Percentiles rank a stretch among this genome's conserved stretches.
Conservation (phyloP, 805 yeast genomes). For the Dipodascus albidus region DNA sequence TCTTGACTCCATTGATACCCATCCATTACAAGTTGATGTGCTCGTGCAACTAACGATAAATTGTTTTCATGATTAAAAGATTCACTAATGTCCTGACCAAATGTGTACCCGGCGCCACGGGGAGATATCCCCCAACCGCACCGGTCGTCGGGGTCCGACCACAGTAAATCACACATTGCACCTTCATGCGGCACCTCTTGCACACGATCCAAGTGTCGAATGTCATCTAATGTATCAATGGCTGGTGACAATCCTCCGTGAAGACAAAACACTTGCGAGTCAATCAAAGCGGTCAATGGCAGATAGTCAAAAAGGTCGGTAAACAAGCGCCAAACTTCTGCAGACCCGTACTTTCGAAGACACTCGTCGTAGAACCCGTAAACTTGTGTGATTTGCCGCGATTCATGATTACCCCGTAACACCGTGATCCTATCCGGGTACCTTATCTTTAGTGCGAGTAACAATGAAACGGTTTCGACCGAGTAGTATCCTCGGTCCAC, state of each 20-base stretch:
- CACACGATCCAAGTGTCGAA: slow-evolving; percentile 77
- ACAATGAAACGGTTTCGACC: slow-evolving; percentile 80
- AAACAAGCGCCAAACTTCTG: slow-evolving; percentile 87
- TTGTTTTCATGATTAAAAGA: slow-evolving; percentile 89
- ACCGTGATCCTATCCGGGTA: slow-evolving; percentile 87
- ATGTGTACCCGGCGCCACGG: slow-evolving; percentile 97
- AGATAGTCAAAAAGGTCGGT: slow-evolving; percentile 87
- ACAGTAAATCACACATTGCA: slow-evolving; percentile 90
- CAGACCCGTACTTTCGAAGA: slow-evolving; percentile 82
- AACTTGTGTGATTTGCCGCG: slow-evolving; percentile 92
- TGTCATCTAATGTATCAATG: slow-evolving; percentile 89
- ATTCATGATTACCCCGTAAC: slow-evolving; percentile 89
- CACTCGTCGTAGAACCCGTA: slow-evolving; percentile 95
- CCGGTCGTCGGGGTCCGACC: slow-evolving; percentile 96
- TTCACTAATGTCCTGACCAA: slow-evolving; percentile 90
- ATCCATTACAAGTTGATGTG: slow-evolving; percentile 97
- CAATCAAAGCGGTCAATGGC: slow-evolving; percentile 89
- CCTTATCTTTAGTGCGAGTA: slow-evolving; percentile 86
- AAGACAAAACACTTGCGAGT: slow-evolving; percentile 78
- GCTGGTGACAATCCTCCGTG: slow-evolving; percentile 94
- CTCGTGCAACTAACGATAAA: slow-evolving; percentile 77
- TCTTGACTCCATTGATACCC: slow-evolving; percentile 90
- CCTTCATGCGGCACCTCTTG: slow-evolving; percentile 98
- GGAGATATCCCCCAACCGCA: slow-evolving; percentile 98
- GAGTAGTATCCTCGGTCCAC: slow-evolving; percentile 85